Percentiles rank a stretch among this genome's conserved stretches.
Evolutionary conservation across 2,329 filamentous ascomycete species (phyloP).

Genomic region (Botryotinia convoluta): DNA sequence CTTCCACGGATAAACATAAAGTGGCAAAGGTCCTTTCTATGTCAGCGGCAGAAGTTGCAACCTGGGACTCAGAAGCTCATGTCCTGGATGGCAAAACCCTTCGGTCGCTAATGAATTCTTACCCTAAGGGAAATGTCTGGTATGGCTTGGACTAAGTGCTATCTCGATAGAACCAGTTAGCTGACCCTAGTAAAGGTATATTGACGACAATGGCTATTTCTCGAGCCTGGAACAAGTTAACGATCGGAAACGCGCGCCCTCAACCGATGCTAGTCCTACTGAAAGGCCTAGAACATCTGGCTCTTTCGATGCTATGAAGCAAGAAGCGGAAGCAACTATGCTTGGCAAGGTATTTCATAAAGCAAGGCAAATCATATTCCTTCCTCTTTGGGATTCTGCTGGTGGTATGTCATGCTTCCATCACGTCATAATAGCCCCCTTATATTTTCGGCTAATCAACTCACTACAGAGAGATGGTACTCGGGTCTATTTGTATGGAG

Average conservation of each 20-base stretch:
- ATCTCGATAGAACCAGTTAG: background rate
- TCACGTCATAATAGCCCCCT: background rate
- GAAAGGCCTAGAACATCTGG: constrained; percentile 22
- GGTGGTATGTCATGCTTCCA: constrained; percentile 24
- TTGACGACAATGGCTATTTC: constrained; percentile 36
- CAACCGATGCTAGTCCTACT: constrained; percentile 4
- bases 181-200: constrained; percentile 11
- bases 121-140: constrained; percentile 37
- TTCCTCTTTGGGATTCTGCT: constrained; percentile 37
- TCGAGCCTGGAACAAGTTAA: constrained; percentile 34
- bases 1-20: constrained; percentile 28
- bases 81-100: constrained; percentile 32
- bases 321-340: constrained; percentile 31
- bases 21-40: constrained; percentile 32
- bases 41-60: constrained; percentile 28
- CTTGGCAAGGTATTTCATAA: constrained; percentile 33
- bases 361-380: constrained; percentile 36
- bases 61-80: constrained; percentile 26
- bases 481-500: constrained; percentile 35
- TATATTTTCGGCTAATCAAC: background rate
- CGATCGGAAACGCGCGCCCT: constrained; percentile 17
- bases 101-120: constrained; percentile 31
- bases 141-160: constrained; percentile 13
- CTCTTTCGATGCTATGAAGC: constrained; percentile 24
- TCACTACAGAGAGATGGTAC: constrained; percentile 31